A percentile compares a stretch with the other conserved stretches of the same genome.
These are phyloP conservation scores for Paecilomyces niveus DNA, from an alignment of 2,329 filamentous ascomycete species.

Conservation along the genomic window DNA sequence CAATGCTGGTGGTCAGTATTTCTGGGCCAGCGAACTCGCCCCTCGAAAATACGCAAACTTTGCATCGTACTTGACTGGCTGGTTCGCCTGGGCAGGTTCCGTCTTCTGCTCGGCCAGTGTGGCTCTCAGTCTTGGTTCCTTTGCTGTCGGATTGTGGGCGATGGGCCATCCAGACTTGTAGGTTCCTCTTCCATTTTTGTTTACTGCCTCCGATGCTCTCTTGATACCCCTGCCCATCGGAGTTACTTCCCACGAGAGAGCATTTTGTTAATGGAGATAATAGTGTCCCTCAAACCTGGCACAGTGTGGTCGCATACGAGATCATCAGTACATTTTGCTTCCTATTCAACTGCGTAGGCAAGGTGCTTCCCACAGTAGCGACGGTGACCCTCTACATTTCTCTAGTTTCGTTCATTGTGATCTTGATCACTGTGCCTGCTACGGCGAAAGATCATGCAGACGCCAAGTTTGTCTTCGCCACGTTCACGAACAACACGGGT, in stretches of 20 bases:
- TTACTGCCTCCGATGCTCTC: too few species aligned
- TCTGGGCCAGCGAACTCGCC: conserved; percentile 44
- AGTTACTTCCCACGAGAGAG: background rate
- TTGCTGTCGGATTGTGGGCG: conserved; percentile 43
- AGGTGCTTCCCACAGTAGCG: conserved; percentile 27
- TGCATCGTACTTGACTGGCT: conserved; percentile 41
- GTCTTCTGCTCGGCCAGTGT: conserved; percentile 48
- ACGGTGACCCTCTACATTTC: conserved; percentile 38
- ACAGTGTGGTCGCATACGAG: conserved; percentile 37
- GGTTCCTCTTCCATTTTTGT: conserved; percentile 11
- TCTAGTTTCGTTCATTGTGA: conserved; percentile 41
- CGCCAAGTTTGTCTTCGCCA: conserved; percentile 45
- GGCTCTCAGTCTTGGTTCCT: conserved; percentile 40
- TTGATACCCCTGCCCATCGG: background rate
- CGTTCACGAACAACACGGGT: conserved; percentile 46
- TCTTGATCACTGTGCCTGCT: conserved; percentile 43
- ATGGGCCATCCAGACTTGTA: conserved; percentile 44
- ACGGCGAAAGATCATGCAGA: conserved; percentile 37
- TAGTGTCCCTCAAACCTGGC: conserved; percentile 23
- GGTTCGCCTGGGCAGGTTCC: conserved; percentile 44
- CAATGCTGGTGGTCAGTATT: conserved; percentile 47
- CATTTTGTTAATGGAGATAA: conserved; percentile 1
- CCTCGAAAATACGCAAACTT: conserved; percentile 39
- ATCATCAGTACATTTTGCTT: conserved; percentile 38
- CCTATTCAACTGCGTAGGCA: conserved; percentile 38